phyloP scores from a whole-genome alignment of 495 filamentous ascomycete genomes.

The Neurospora sublineolata region DNA sequence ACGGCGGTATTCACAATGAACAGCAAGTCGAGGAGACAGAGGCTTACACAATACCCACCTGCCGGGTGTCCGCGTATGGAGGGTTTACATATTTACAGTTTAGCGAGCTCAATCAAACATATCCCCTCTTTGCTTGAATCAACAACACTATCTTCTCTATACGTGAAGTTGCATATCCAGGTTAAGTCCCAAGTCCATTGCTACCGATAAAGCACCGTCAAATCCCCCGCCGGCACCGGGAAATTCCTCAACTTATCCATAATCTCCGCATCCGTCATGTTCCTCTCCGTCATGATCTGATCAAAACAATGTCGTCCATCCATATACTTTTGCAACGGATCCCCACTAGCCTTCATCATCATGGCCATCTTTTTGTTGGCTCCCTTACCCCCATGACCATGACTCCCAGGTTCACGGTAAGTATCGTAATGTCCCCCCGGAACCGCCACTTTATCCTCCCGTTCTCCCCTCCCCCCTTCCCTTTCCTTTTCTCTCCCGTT shows the following conservation, averaged over 20 bases:
- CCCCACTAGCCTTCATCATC: slow-evolving; percentile 16
- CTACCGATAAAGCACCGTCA: slow-evolving; percentile 39
- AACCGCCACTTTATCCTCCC: background rate
- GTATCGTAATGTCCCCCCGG: background rate
- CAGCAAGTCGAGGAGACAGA: background rate
- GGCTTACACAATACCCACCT: background rate
- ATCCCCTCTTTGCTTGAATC: background rate
- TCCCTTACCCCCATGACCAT: background rate
- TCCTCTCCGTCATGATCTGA: slow-evolving; percentile 75
- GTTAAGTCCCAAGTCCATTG: background rate
- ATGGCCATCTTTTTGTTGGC: background rate
- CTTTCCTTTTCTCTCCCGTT: background rate
- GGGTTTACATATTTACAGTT: background rate
- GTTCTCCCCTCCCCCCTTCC: background rate
- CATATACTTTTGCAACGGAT: slow-evolving; percentile 51
- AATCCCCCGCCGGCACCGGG: slow-evolving; percentile 30
- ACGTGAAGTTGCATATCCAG: background rate
- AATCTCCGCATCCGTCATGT: slow-evolving; percentile 47
- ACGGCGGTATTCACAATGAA: background rate
- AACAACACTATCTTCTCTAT: background rate
- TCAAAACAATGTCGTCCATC: slow-evolving; percentile 81
- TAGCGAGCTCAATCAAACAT: background rate
- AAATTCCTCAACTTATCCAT: slow-evolving; percentile 37
- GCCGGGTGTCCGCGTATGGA: background rate
- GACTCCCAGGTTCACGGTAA: background rate